Evolutionary conservation across 306 rosid genomes (phyloP), one percentile per base, ranked within the genome.

Genomic region (Carpinus viminea): DNA sequence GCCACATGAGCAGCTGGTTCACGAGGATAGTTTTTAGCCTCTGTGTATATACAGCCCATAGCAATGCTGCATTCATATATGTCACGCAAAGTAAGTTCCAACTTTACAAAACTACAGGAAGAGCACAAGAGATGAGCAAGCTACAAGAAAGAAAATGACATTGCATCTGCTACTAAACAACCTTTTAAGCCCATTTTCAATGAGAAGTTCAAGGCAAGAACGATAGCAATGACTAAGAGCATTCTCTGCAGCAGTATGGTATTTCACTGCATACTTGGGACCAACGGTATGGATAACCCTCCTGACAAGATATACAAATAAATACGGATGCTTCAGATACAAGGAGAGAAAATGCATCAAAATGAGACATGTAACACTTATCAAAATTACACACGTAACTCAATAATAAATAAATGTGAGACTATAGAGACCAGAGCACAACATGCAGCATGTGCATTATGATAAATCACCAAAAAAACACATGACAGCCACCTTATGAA

Each of bases 1-100:
- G 99, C 91, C 64, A 95, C 99, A 85, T 95, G 99, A 13, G 99
- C 98, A 77, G 99, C 99, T 76, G 99, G 97, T 83, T 95, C 99
- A 77, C 99, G 98, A 73, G 99, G 98, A 87, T 95, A 95, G 83
- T 89, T 95, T 87, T 95, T 95, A 78, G 91, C 82, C 74, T 95
- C 99, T 10, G 98, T 85, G 82, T 95, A 95, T 79, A 93, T 95
- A 82, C 99, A 93, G 20, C 96, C 97, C 86, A 78, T 88, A 73
- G 99, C 99, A 86, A 95, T 95, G 86, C 99, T 95, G 90, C 93
- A 90, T 75, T 45, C 48, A 74, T 38, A 73, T 46, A 75, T 73
- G 64, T 50, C 71, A 70, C 56, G n/a, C 18, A 79, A 79, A 70
- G 76, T 76, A 80, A 88, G 74, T 52, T 72, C 73, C 79, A 76